Percentiles rank a stretch among this genome's conserved stretches.
These are phyloP conservation scores for Rauvolfia tetraphylla DNA, from an alignment of 257 asterid genomes.

Conservation along the genomic window DNA sequence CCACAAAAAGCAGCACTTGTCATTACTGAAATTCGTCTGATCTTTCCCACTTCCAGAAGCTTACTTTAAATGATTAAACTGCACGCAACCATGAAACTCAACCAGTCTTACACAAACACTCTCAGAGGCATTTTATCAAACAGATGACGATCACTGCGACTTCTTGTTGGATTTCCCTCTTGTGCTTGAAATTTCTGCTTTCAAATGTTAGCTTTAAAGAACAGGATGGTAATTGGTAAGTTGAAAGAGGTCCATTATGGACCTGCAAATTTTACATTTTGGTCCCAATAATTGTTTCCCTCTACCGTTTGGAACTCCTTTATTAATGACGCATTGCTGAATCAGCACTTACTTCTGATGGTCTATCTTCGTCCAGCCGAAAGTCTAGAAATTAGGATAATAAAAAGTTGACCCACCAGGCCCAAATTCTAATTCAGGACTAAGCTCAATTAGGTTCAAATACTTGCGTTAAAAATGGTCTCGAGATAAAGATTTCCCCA, in stretches of 20 bases:
- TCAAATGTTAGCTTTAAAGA: neutral
- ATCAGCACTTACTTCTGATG: too few species aligned
- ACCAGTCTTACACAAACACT: neutral
- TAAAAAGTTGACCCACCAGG: too few species aligned
- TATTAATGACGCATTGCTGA: too few species aligned
- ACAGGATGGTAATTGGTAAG: too few species aligned
- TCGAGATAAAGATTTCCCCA: neutral
- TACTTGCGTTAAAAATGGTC: too few species aligned
- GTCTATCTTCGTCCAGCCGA: too few species aligned
- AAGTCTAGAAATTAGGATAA: too few species aligned
- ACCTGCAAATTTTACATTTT: neutral
- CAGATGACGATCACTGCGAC: slow-evolving; percentile 22
- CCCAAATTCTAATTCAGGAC: too few species aligned
- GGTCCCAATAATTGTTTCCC: too few species aligned
- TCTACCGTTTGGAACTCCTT: too few species aligned
- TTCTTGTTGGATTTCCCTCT: neutral
- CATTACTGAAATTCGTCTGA: neutral
- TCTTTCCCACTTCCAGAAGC: slow-evolving; percentile 12
- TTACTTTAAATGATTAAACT: neutral
- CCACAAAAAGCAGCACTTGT: slow-evolving; percentile 7
- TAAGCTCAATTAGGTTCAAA: too few species aligned
- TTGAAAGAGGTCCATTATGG: neutral
- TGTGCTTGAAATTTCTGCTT: neutral
- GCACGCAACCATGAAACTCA: neutral
- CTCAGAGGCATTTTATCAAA: slow-evolving; percentile 47